Evolutionary conservation across 129 eudicot genomes (phyloP).

Genomic region (Centella asiatica): DNA sequence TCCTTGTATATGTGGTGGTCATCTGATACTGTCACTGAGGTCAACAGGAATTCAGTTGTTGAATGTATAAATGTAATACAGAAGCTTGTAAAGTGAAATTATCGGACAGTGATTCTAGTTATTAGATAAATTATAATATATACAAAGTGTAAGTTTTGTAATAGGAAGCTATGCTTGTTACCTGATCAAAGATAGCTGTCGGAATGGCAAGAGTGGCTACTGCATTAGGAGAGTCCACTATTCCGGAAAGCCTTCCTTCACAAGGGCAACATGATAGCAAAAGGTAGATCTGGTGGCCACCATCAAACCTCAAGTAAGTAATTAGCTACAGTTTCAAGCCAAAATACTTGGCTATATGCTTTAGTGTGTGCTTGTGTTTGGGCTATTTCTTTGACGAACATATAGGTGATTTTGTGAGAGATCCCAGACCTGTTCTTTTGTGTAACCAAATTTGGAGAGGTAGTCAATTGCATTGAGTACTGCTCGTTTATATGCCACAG

Average conservation of each 20-base stretch:
- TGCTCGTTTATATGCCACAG: constrained; percentile 94
- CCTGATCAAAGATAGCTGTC: constrained; percentile 94
- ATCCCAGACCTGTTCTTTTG: constrained; percentile 77
- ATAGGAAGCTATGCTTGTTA: constrained; percentile 12
- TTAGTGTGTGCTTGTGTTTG: background rate
- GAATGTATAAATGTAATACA: background rate
- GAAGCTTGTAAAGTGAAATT: too few relatives aligned
- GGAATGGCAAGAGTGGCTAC: constrained; percentile 96
- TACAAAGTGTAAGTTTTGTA: background rate
- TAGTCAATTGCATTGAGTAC: constrained; percentile 96
- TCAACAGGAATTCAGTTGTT: background rate
- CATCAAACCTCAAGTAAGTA: constrained; percentile 8
- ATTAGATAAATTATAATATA: background rate
- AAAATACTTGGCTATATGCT: background rate
- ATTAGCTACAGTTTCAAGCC: background rate
- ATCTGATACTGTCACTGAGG: too few relatives aligned
- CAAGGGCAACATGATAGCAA: constrained; percentile 97
- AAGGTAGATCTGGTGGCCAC: constrained; percentile 62
- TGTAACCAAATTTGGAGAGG: constrained; percentile 76
- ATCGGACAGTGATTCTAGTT: background rate
- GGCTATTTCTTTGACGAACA: background rate
- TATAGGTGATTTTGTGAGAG: background rate
- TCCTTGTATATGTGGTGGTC: background rate
- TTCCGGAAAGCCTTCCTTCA: constrained; percentile 97
- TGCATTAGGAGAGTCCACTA: constrained; percentile 95